Conservation (phyloP, 2,329 filamentous ascomycete genomes). For the Nemania serpens region DNA sequence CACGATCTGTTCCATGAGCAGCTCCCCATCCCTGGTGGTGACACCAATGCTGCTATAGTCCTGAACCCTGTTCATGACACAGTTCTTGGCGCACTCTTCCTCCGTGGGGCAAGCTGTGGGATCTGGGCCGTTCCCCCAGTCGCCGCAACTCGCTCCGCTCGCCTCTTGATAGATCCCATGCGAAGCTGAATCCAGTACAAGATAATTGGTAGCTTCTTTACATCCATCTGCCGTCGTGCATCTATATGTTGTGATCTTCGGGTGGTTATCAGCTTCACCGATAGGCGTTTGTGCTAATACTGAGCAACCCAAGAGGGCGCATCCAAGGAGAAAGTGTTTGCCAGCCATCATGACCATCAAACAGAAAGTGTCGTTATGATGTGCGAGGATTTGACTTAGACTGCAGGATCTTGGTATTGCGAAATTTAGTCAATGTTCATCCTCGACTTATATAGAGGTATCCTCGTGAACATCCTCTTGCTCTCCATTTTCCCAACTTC, state of each 20-base stretch:
- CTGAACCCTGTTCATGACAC: slow-evolving; percentile 55
- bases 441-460: slow-evolving; percentile 19
- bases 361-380: not conserved
- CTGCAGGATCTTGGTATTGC: not conserved
- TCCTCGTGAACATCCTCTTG: not conserved
- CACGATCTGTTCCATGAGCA: slow-evolving; percentile 48
- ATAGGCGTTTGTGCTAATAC: slow-evolving; percentile 42
- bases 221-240: slow-evolving; percentile 58
- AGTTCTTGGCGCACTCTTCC: slow-evolving; percentile 56
- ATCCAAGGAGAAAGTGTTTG: slow-evolving; percentile 32
- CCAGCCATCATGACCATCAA: slow-evolving; percentile 33
- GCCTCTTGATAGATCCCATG: slow-evolving; percentile 50
- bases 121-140: slow-evolving; percentile 44
- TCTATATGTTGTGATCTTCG: slow-evolving; percentile 53
- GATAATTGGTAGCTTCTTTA: slow-evolving; percentile 49
- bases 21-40: slow-evolving; percentile 35
- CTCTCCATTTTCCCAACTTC: slow-evolving; percentile 24
- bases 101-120: slow-evolving; percentile 53
- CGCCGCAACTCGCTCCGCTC: slow-evolving; percentile 42
- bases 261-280: slow-evolving; percentile 50
- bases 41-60: slow-evolving; percentile 49
- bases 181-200: slow-evolving; percentile 54
- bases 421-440: not conserved
- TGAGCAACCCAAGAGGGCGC: slow-evolving; percentile 40
- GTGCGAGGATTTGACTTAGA: not conserved